Base-by-base conservation (phyloP, 371 early-diverging fungal species). In the Syncephalis plumigaleata region DNA sequence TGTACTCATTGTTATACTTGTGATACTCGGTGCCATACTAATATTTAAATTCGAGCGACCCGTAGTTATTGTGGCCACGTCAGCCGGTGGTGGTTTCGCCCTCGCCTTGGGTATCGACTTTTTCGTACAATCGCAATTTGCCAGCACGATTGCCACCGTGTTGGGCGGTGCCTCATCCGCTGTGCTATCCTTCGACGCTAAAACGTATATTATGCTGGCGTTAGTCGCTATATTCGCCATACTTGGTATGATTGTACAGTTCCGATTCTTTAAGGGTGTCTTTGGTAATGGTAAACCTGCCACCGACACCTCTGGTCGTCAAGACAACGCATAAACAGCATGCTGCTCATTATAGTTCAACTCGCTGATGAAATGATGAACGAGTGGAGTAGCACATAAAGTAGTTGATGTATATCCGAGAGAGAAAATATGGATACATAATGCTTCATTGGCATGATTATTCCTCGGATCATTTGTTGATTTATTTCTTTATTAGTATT, bases 31-130 rank as follows among this genome's bases (percentile, higher is more conserved):
- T 54, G 49, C 66, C 25, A 40, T 75, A 23, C 50, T 67, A 31
- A 70, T 69, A 45, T 66, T 64, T 51, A 68, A 71, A 51, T 51
- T 75, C 36, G 72, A 71, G 51, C 60, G 66, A 9, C 53, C 59
- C 23, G 53, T 59, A 20, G 64, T 75, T 45, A 61, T 75, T 46
- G 50, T 75, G 39, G 67, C 67, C 38, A 67, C 72, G 1, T 62
- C 75, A 1, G 63, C 70, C 24, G 62, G 70, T 43, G 75, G 75
- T 39, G 65, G 72, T 1, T 70, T 69, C 51, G 63, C 63, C 26
- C 66, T 75, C 58, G 66, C 71, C 42, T 49, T 66, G 25, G 75
- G 75, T 50, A 49, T 70, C 39, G 75, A 75, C 52, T 52, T 68
- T 48, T 75, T 72, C 52, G 59, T 63, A 36, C 55, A 69, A 39